Evolutionary conservation across 139 green algal species (phyloP).

Genomic region (Chlamydomonas applanata): DNA sequence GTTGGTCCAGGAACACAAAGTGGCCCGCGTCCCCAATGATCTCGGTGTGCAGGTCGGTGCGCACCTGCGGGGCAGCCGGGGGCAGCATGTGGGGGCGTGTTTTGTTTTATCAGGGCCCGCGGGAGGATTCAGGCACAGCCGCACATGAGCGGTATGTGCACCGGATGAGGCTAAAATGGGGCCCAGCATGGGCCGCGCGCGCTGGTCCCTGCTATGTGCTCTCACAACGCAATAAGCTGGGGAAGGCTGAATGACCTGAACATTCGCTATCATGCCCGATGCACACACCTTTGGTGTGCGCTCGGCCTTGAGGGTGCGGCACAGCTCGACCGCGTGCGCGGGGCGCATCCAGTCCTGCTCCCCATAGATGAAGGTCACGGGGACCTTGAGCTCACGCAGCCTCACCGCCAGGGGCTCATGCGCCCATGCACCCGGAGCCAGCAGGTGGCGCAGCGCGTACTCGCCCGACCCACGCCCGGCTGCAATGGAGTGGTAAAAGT

Average conservation of each 20-base stretch:
- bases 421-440: slow-evolving; percentile 80
- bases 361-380: slow-evolving; percentile 71
- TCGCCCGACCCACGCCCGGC: slow-evolving; percentile 12
- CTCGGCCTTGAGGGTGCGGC: slow-evolving; percentile 19
- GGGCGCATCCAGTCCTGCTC: slow-evolving; percentile 74
- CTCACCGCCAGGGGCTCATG: slow-evolving; percentile 61
- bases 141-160: too few relatives aligned
- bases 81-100: too few relatives aligned
- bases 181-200: too few relatives aligned
- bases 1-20: slow-evolving; percentile 75
- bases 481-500: slow-evolving; percentile 62
- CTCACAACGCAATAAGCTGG: too few relatives aligned
- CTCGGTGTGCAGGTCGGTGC: slow-evolving; percentile 31
- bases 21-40: slow-evolving; percentile 60
- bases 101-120: too few relatives aligned
- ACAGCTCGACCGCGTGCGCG: slow-evolving; percentile 39
- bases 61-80: slow-evolving; percentile 8
- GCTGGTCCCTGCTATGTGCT: too few relatives aligned
- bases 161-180: too few relatives aligned
- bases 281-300: slow-evolving; percentile 4
- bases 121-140: too few relatives aligned
- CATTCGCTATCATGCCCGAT: too few relatives aligned
- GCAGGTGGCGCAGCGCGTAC: slow-evolving; percentile 75
- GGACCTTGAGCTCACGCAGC: slow-evolving; percentile 65
- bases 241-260: too few relatives aligned